These are phyloP conservation scores for Colletotrichum tofieldiae DNA, from an alignment of 2,329 filamentous ascomycete genomes.

Conservation along the genomic window DNA sequence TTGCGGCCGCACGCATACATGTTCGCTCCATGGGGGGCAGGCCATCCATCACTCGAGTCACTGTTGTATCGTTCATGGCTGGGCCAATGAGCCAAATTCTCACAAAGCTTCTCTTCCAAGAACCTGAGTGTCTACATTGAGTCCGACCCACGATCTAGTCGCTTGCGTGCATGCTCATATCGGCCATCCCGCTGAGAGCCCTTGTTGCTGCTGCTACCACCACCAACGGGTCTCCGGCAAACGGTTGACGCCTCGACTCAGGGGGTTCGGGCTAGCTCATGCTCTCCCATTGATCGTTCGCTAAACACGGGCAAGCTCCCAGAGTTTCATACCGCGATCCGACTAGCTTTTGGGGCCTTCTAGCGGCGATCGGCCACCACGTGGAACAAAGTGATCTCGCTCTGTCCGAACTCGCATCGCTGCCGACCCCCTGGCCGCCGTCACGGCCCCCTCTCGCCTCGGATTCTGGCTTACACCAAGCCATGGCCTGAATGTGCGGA, in stretches of 20 bases:
- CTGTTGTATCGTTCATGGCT: slow-evolving; percentile 13
- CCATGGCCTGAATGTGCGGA: slow-evolving; percentile 13
- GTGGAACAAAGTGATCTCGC: slow-evolving; percentile 22
- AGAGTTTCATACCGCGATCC: slow-evolving; percentile 30
- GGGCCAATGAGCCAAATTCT: slow-evolving; percentile 10
- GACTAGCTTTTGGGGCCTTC: slow-evolving; percentile 3
- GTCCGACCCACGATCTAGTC: background rate
- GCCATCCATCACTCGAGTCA: slow-evolving; percentile 6
- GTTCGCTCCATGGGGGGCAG: slow-evolving; percentile 4
- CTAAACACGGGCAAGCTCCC: slow-evolving; percentile 16
- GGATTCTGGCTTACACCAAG: slow-evolving; percentile 6
- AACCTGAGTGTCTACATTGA: background rate
- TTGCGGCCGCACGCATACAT: slow-evolving; percentile 29
- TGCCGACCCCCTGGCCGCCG: background rate
- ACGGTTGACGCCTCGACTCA: slow-evolving; percentile 25
- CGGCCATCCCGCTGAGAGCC: background rate
- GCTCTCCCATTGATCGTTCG: background rate
- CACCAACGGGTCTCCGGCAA: background rate
- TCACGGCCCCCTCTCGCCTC: slow-evolving; percentile 13
- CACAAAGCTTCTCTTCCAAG: background rate
- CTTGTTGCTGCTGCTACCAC: background rate
- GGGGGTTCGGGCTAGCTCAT: background rate
- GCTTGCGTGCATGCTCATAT: background rate
- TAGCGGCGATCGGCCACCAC: slow-evolving; percentile 40
- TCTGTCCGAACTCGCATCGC: slow-evolving; percentile 9